phyloP scores from a whole-genome alignment of 2,329 filamentous ascomycete genomes.

The Diaporthe sp. region DNA sequence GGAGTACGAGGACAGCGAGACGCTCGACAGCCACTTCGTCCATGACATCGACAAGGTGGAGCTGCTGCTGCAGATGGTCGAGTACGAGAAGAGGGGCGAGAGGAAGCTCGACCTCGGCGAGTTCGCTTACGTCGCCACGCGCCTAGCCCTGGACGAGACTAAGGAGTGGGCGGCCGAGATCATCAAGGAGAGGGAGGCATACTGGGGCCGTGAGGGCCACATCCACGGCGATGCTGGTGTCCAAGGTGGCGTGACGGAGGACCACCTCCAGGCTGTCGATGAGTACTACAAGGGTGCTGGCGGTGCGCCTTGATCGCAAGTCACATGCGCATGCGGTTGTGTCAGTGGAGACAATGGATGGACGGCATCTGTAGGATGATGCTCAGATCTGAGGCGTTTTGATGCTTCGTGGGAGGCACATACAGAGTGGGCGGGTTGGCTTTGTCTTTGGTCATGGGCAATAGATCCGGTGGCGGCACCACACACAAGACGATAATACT shows the following conservation, averaged over 20 bases:
- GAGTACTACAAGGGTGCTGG: slow-evolving; percentile 59
- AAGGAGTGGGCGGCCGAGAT: slow-evolving; percentile 84
- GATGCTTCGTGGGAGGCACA: not conserved
- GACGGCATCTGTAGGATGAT: not conserved
- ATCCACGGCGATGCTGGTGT: slow-evolving; percentile 61
- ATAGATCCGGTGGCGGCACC: not conserved
- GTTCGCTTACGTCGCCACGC: slow-evolving; percentile 83
- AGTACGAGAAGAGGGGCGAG: slow-evolving; percentile 85
- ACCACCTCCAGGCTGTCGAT: slow-evolving; percentile 59
- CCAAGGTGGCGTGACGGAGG: slow-evolving; percentile 54
- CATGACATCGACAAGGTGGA: slow-evolving; percentile 99
- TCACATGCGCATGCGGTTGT: no score
- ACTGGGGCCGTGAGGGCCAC: slow-evolving; percentile 73
- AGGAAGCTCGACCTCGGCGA: slow-evolving; percentile 83
- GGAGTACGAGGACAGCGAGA: slow-evolving; percentile 92
- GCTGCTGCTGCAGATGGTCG: slow-evolving; percentile 92
- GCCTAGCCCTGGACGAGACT: slow-evolving; percentile 82
- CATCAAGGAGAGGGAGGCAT: slow-evolving; percentile 79
- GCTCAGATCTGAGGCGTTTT: not conserved
- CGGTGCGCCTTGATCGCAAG: not conserved
- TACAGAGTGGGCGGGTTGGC: not conserved
- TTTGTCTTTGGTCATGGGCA: not conserved
- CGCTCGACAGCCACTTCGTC: slow-evolving; percentile 88
- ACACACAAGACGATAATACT: not conserved
- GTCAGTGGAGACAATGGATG: no score